Evolutionary conservation across 1,139 yeast genomes (phyloP), one percentile per base, ranked within the genome.

Genomic region (Suhomyces panamericanus): DNA sequence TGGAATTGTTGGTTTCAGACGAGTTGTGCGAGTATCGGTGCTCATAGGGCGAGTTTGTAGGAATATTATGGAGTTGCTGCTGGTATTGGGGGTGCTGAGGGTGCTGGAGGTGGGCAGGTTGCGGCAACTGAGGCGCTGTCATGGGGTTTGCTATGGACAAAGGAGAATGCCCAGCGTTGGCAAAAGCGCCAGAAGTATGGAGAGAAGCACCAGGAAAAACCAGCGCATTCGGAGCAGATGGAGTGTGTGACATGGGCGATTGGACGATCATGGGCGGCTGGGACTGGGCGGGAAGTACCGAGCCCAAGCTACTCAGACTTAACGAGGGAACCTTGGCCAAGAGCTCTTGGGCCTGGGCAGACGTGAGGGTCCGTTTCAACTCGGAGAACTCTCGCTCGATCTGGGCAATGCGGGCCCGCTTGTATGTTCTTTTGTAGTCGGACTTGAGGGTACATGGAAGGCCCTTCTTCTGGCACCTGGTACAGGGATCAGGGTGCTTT

Each of bases 371-470:
- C 52, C 75, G 73, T 54, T 86, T 80, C 51, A 91, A 67, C 53
- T 81, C 87, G 45, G 77, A 74, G 55, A 86, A 85, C 60, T 91
- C 95, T 54, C 75, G 78, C 59, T 91, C 98, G 42, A 93, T 83
- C 59, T 85, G 88, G 24, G 87, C 93, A 40, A 90, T 78, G 44
- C 95, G 77, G 4, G 91, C 95, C 44, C 98, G 73, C 59, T 91
- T 93, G 53, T 87, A 87, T 0, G 96, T 89, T 53, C 99, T 73
- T 62, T 90, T 88, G 62, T 87, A 93, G 54, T 85, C 95, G 10
- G 87, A 77, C 55, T 87, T 83, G 42, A 91, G 66, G 32, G 84
- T 78, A 62, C 99, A 93, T 15, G 73, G 71, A 6, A 86, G 71
- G 8, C 80, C 78, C 57, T 87, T 81, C 60, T 86, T 87, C 12